Evolutionary conservation across 192 early-diverging fungal species (phyloP), one percentile per base, ranked within the genome.

Genomic region (Mortierella hygrophila): DNA sequence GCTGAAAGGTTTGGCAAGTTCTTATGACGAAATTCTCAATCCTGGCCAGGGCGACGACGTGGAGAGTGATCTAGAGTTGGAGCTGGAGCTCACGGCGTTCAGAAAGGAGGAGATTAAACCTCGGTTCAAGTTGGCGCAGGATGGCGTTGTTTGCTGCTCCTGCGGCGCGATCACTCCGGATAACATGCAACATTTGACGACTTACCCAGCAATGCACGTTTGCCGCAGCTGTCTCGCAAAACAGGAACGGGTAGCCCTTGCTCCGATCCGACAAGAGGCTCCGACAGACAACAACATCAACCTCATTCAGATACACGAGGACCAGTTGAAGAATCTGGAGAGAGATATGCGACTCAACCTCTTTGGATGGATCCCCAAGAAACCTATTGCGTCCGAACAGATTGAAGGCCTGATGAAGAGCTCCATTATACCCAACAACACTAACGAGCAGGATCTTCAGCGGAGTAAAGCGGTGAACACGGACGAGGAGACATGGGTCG

Each of bases 51-150:
- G 79, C 29, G 77, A 84, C 35, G 74, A 76, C 7, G 23, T 75
- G 1, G 77, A 84, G 44, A 79, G 82, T 26, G 77, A 84, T 9
- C 69, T 76, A 20, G 82, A 84, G 57, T 47, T 79, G 21, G 73
- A 84, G 69, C 54, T 11, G 49, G 74, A 55, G 40, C 72, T 74
- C 15, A 6, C n/a, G 2, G 42, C 72, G 20, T 29, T 68, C 3
- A 23, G 35, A 26, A 46, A 77, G n/a, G 32, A 44, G 13, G 20
- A 55, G n/a, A n/a, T 75, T n/a, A 72, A 76, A 38, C 77, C 82
- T 26, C 42, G 71, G 8, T 42, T 79, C 29, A n/a, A 72, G 18
- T 1, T 76, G 35, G 29, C 18, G 20, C 76, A 74, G 55, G 82
- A 83, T 54, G 82, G 76, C 2, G 60, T 78, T 68, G 72, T 83